A percentile compares a stretch with the other conserved stretches of the same genome.
These are phyloP conservation scores for Sclerotinia spermophila DNA, from an alignment of 2,329 filamentous ascomycete genomes.

Conservation along the genomic window DNA sequence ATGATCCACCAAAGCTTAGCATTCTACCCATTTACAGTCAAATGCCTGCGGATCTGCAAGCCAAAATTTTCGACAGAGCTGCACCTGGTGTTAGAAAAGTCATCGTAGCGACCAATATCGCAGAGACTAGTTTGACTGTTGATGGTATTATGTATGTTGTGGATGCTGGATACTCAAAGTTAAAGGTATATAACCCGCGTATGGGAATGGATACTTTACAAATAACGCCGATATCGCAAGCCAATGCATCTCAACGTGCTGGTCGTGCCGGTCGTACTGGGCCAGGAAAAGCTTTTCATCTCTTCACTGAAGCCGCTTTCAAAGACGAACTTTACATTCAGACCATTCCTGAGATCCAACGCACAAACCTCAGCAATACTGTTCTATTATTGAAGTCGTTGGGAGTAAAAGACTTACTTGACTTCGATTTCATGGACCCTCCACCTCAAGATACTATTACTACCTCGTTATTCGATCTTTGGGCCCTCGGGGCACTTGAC, in stretches of 20 bases:
- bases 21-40: constrained; percentile 98
- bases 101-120: constrained; percentile 97
- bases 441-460: constrained; percentile 97
- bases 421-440: constrained; percentile 99
- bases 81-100: constrained; percentile 90
- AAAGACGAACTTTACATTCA: constrained; percentile 95
- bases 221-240: constrained; percentile 95
- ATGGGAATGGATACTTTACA: constrained; percentile 99
- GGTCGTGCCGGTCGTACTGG: constrained; percentile 92
- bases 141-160: constrained; percentile 99
- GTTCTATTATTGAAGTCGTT: constrained; percentile 92
- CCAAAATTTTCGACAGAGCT: constrained; percentile 94
- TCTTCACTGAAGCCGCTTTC: constrained; percentile 92
- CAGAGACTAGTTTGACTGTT: constrained; percentile 94
- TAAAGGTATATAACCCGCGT: constrained; percentile 97
- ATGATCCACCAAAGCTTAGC: constrained; percentile 90
- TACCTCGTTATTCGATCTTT: constrained; percentile 94
- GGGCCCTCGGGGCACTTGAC: constrained; percentile 89
- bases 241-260: constrained; percentile 89
- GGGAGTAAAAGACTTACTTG: constrained; percentile 86
- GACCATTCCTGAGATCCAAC: constrained; percentile 95
- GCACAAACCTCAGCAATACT: constrained; percentile 92
- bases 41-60: constrained; percentile 96
- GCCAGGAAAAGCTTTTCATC: constrained; percentile 88
- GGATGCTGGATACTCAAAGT: constrained; percentile 90